Evolutionary conservation across 1,284 basidiomycete species (phyloP), one percentile per base, ranked within the genome.

Genomic region (Quambalaria eucalypti): DNA sequence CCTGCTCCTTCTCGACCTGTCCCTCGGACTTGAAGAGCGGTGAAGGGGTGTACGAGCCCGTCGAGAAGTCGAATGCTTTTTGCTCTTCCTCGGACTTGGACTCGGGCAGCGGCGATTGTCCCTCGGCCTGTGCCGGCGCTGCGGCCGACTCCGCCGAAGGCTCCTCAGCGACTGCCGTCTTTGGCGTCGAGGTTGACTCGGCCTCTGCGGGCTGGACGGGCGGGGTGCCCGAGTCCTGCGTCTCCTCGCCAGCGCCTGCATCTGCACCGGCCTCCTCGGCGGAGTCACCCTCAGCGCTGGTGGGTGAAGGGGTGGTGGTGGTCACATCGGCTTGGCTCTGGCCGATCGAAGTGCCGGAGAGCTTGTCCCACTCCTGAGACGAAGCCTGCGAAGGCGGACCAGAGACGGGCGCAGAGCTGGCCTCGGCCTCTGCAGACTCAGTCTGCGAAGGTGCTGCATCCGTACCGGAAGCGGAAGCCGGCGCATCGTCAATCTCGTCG

Each of bases 311-410:
- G 5, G 16, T 14, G 36, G 21, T 21, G 36, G 36, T 46, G 42
- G 21, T 26, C 25, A 12, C 42, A 46, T 21, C 25, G 14, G 42
- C 42, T 21, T 14, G 21, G 21, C 16, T 12, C 3, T 19, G 42
- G 16, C 42, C 42, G 25, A 46, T 14, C 16, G 42, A 46, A 6
- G 42, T 21, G 14, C 42, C 42, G 7, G 58, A 60, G 30, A 65
- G 60, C 3, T 60, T 65, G 56, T 66, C 65, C 65, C 65, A 66
- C 52, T 66, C 65, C 51, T 66, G 65, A 49, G 62, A 64, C n/a
- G 65, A 66, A 23, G 65, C 23, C 6, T 42, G 50, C 7, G 50
- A 40, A 16, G 52, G 25, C 19, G 52, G 31, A 28, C 28, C 36
- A 21, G 56, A 21, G 19, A 39, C 52, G 23, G 47, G 31, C 16